A percentile compares a stretch with the other conserved stretches of the same genome.
phyloP scores from a whole-genome alignment of 495 filamentous ascomycete genomes.

The Endocarpon pusillum region DNA sequence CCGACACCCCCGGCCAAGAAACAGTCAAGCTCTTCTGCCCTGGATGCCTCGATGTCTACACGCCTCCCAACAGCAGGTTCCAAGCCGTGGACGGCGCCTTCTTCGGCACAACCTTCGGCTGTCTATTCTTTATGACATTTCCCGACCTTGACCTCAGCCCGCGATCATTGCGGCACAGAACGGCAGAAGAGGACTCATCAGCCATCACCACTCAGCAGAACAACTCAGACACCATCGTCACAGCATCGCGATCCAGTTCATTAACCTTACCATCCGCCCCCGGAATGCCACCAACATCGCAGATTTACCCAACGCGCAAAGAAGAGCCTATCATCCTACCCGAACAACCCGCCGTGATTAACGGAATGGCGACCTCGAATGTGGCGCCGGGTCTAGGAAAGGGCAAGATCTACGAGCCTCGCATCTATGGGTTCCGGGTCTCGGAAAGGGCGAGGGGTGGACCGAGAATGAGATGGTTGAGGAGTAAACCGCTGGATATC shows the following conservation, averaged over 20 bases:
- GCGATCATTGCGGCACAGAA: conserved; percentile 16
- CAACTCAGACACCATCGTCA: conserved; percentile 15
- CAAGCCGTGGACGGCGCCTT: conserved; percentile 97
- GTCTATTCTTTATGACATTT: conserved; percentile 95
- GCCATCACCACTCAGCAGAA: conserved; percentile 23
- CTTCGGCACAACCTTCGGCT: conserved; percentile 90
- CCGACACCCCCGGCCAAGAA: conserved; percentile 86
- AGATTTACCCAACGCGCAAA: conserved; percentile 1
- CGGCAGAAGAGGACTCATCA: conserved; percentile 10
- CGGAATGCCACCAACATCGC: conserved; percentile 11
- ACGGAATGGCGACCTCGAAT: conserved; percentile 69
- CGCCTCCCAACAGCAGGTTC: conserved; percentile 90
- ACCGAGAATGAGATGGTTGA: conserved; percentile 91
- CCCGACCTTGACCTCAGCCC: conserved; percentile 69
- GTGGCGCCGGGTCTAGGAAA: conserved; percentile 73
- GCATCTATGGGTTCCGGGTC: conserved; percentile 92
- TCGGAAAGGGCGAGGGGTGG: conserved; percentile 72
- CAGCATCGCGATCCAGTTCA: conserved; percentile 21
- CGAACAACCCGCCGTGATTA: conserved; percentile 45
- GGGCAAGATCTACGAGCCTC: conserved; percentile 77
- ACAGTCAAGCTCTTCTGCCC: conserved; percentile 98
- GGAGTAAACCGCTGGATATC: conserved; percentile 64
- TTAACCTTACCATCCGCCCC: conserved; percentile 15
- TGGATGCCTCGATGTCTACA: conserved; percentile 90
- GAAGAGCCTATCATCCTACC: conserved; percentile 21